Percentiles rank a stretch among this genome's conserved stretches.
Conservation (phyloP, 2,329 filamentous ascomycete genomes). For the Coniochaeta sp. region DNA sequence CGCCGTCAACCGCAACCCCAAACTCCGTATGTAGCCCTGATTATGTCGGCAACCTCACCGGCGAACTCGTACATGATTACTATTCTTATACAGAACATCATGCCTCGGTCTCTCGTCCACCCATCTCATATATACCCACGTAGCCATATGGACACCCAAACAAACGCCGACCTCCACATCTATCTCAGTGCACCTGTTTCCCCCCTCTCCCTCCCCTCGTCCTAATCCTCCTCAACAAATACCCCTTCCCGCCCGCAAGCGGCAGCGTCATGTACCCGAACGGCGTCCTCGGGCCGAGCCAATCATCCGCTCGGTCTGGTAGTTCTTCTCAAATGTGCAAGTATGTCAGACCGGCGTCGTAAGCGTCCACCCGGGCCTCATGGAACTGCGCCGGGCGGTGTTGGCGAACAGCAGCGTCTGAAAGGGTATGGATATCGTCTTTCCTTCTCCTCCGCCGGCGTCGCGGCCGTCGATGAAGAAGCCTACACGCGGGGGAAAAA, state of each 20-base stretch:
- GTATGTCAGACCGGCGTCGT: too few species aligned
- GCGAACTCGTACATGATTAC: too few species aligned
- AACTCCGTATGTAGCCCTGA: too few species aligned
- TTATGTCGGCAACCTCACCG: too few species aligned
- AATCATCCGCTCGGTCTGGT: not conserved
- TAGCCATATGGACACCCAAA: too few species aligned
- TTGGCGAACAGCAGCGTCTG: not conserved
- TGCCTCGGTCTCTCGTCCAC: too few species aligned
- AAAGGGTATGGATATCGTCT: not conserved
- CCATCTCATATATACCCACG: too few species aligned
- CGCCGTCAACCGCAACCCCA: not conserved
- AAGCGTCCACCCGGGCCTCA: not conserved
- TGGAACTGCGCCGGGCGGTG: not conserved
- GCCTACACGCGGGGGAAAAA: not conserved
- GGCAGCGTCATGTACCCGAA: not conserved
- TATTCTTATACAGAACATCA: too few species aligned
- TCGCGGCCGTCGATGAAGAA: not conserved
- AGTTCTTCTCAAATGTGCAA: too few species aligned
- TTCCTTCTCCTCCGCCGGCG: too few species aligned
- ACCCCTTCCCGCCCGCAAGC: not conserved
- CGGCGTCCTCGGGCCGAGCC: not conserved
- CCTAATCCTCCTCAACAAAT: not conserved
- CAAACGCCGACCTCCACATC: too few species aligned
- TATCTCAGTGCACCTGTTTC: too few species aligned
- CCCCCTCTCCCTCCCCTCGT: not conserved